Percentiles rank a stretch among this genome's conserved stretches.
These are phyloP conservation scores for Saccharomycopsis selenospora DNA, from an alignment of 805 yeast genomes.

Conservation along the genomic window DNA sequence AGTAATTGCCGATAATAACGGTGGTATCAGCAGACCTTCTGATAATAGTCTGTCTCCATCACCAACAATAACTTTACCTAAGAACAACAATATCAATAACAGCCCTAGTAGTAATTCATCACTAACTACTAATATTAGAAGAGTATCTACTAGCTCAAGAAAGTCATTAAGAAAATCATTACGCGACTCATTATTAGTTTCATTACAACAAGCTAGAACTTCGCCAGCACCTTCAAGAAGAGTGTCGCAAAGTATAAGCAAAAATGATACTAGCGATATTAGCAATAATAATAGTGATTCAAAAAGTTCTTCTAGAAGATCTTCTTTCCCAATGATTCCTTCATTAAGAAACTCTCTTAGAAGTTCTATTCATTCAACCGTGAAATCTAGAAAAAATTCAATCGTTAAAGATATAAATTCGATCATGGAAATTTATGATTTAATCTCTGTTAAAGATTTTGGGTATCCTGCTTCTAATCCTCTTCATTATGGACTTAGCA, in stretches of 20 bases:
- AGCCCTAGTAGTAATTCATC: not conserved
- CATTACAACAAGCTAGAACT: constrained; percentile 10
- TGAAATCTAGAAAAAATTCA: constrained; percentile 21
- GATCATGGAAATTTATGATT: constrained; percentile 25
- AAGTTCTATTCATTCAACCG: constrained; percentile 15
- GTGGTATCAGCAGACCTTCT: too few species aligned
- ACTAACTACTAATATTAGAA: not conserved
- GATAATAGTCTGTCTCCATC: too few species aligned
- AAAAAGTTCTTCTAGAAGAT: not conserved
- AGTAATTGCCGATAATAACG: not conserved
- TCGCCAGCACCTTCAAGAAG: constrained; percentile 6
- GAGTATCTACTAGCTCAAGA: not conserved
- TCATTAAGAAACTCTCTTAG: constrained; percentile 17
- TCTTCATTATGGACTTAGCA: constrained; percentile 54
- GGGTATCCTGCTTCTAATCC: constrained; percentile 71
- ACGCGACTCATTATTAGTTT: constrained; percentile 15
- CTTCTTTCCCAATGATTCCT: constrained; percentile 13
- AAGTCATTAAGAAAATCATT: constrained; percentile 11
- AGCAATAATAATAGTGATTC: constrained; percentile 4
- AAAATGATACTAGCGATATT: not conserved
- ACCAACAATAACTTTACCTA: not conserved
- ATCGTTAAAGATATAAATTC: constrained; percentile 15
- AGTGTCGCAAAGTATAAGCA: not conserved
- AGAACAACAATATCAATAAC: not conserved
- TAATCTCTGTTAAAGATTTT: constrained; percentile 64